phyloP scores from a whole-genome alignment of 495 filamentous ascomycete species.

The Talaromyces thailandensis region DNA sequence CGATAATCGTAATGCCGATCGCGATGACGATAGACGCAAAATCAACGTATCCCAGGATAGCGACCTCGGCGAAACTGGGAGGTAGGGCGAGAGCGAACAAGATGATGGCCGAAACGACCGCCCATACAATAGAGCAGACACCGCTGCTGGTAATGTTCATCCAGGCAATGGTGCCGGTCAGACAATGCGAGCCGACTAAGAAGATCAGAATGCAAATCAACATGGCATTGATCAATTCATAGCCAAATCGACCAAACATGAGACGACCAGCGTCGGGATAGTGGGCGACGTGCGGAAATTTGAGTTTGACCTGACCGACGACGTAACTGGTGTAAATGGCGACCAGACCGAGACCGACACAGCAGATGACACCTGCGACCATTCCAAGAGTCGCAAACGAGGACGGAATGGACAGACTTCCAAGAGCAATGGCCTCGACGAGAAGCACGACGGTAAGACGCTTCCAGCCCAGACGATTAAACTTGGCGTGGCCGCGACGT shows the following conservation, averaged over 20 bases:
- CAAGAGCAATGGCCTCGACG: constrained; percentile 56
- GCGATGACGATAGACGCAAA: constrained; percentile 55
- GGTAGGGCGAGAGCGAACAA: constrained; percentile 53
- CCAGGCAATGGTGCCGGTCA: constrained; percentile 62
- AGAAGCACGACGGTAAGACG: constrained; percentile 39
- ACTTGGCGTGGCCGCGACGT: constrained; percentile 18
- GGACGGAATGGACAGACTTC: constrained; percentile 47
- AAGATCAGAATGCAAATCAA: constrained; percentile 56
- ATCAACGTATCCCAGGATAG: constrained; percentile 51
- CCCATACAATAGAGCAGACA: constrained; percentile 54
- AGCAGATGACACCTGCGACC: constrained; percentile 43
- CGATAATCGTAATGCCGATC: constrained; percentile 60
- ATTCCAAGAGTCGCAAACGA: constrained; percentile 55
- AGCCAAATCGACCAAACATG: constrained; percentile 50
- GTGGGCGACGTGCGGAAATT: constrained; percentile 52
- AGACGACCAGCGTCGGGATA: constrained; percentile 57
- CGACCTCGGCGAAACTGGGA: constrained; percentile 40
- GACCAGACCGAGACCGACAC: constrained; percentile 47
- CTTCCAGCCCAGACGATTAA: constrained; percentile 28
- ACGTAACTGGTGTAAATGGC: constrained; percentile 65
- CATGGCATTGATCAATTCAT: constrained; percentile 51
- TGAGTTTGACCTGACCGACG: constrained; percentile 60
- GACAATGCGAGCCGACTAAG: constrained; percentile 59
- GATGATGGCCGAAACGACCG: constrained; percentile 50
- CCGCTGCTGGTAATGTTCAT: constrained; percentile 50